phyloP scores from a whole-genome alignment of 768 basidiomycete genomes.

The Neoboletus subvelutipes region DNA sequence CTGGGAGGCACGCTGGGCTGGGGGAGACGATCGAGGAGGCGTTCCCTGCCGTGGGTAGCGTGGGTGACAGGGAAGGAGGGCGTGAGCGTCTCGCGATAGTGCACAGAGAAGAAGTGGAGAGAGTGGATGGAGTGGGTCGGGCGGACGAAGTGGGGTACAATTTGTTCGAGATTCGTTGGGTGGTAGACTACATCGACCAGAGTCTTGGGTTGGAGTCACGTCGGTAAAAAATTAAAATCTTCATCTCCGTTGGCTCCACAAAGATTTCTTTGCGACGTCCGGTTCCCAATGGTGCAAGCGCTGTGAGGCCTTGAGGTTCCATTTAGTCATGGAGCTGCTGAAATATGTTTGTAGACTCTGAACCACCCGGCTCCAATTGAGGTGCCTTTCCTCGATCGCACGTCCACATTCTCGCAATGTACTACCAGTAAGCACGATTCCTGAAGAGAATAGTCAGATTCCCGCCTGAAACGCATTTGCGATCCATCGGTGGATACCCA shows the following conservation, averaged over 20 bases:
- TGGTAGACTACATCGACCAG: neutral
- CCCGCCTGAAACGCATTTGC: neutral
- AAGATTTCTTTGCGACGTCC: neutral
- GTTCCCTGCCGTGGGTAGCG: slow-evolving; percentile 37
- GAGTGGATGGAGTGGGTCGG: slow-evolving; percentile 56
- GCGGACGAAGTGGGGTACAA: slow-evolving; percentile 70
- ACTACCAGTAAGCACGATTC: no score
- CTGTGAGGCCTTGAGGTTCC: neutral
- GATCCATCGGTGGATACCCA: neutral
- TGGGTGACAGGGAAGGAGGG: neutral
- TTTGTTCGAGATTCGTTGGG: slow-evolving; percentile 71
- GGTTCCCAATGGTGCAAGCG: neutral
- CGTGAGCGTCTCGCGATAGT: slow-evolving; percentile 44
- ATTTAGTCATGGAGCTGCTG: neutral
- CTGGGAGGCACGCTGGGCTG: slow-evolving; percentile 62
- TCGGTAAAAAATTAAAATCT: neutral
- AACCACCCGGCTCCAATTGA: no score
- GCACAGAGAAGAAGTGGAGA: slow-evolving; percentile 45
- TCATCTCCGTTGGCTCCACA: neutral
- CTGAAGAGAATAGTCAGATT: neutral
- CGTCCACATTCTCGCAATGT: no score
- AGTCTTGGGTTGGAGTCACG: neutral
- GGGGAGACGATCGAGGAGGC: slow-evolving; percentile 52
- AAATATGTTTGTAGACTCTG: neutral
- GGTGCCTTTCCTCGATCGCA: neutral